phyloP scores from a whole-genome alignment of 2,329 filamentous ascomycete genomes.

The Teratosphaeria viscida region DNA sequence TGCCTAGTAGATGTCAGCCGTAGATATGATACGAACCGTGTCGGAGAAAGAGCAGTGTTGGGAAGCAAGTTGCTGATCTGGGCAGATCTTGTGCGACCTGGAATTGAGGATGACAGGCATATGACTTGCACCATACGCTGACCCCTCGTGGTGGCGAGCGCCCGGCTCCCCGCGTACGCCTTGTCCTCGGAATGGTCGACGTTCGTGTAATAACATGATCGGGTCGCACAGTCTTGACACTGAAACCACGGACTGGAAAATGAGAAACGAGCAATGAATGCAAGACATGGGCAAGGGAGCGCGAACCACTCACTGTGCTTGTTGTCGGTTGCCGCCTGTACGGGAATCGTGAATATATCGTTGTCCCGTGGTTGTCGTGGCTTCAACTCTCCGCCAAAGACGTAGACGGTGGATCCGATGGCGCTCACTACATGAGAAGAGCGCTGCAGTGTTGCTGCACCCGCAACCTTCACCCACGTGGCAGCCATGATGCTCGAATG shows the following conservation, averaged over 20 bases:
- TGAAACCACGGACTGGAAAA: not conserved
- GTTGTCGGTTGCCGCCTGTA: not conserved
- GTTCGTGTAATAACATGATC: not conserved
- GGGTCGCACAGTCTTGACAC: not conserved
- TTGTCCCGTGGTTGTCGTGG: constrained; percentile 62
- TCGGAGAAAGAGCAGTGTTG: not conserved
- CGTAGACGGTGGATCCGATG: constrained; percentile 42
- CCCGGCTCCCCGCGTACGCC: not conserved
- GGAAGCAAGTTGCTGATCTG: not conserved
- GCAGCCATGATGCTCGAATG: not conserved
- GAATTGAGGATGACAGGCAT: not conserved
- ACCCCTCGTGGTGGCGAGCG: not conserved
- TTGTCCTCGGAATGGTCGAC: not conserved
- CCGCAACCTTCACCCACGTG: constrained; percentile 27
- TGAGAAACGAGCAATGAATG: not conserved
- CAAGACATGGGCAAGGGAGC: not conserved
- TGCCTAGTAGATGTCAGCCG: not conserved
- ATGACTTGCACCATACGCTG: not conserved
- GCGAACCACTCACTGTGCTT: not conserved
- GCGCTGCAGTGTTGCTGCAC: constrained; percentile 44
- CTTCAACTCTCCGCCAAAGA: constrained; percentile 68
- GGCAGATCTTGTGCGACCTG: not conserved
- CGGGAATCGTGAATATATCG: constrained; percentile 51
- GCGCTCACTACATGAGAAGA: constrained; percentile 61
- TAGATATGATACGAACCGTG: not conserved